Percentiles rank a stretch among this genome's conserved stretches.
These are phyloP conservation scores for Kwoniella dejecticola DNA, from an alignment of 768 basidiomycete species.

Conservation along the genomic window DNA sequence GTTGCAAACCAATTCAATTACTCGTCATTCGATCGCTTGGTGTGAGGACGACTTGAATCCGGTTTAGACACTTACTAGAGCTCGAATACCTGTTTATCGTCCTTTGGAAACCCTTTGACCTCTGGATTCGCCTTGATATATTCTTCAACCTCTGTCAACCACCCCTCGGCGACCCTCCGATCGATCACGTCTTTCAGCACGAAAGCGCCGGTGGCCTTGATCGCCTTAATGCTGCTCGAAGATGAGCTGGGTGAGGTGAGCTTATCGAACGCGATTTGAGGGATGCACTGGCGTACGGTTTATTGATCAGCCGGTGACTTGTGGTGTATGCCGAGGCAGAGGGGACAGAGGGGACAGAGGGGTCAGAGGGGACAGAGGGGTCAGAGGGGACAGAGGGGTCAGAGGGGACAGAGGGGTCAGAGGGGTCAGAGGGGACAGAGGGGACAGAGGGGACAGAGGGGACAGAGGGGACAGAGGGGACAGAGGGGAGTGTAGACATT, in stretches of 20 bases:
- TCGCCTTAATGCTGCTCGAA: slow-evolving; percentile 42
- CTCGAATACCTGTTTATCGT: slow-evolving; percentile 73
- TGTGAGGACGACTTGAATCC: too few relatives aligned
- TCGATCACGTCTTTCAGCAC: slow-evolving; percentile 65
- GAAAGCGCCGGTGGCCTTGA: slow-evolving; percentile 63
- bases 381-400: too few relatives aligned
- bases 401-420: too few relatives aligned
- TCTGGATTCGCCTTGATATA: slow-evolving; percentile 44
- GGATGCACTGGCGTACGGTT: slow-evolving; percentile 54
- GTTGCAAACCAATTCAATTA: background rate
- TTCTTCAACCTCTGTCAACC: slow-evolving; percentile 59
- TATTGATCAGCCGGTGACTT: slow-evolving; percentile 1
- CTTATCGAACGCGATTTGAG: slow-evolving; percentile 56
- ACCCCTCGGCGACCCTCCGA: slow-evolving; percentile 44
- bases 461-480: too few relatives aligned
- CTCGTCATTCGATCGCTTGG: background rate
- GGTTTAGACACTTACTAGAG: slow-evolving; percentile 64
- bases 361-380: too few relatives aligned
- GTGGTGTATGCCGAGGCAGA: background rate
- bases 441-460: too few relatives aligned
- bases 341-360: too few relatives aligned
- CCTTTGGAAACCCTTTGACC: slow-evolving; percentile 62
- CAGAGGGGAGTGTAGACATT: too few relatives aligned
- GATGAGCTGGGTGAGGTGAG: slow-evolving; percentile 20
- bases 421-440: too few relatives aligned